Conservation (phyloP, 345 rosid genomes). For the Angophora floribunda region DNA sequence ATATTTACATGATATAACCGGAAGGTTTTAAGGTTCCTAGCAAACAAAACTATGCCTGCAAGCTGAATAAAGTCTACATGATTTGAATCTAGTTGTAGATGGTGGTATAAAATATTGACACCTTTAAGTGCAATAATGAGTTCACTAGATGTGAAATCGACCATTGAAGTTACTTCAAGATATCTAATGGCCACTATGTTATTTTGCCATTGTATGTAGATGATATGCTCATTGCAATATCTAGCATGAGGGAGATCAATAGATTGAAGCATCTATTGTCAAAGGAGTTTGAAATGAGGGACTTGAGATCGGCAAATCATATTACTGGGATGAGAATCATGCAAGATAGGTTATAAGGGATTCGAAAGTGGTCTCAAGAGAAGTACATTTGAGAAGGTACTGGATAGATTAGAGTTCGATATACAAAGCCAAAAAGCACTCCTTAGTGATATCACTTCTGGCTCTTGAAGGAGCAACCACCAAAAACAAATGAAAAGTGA, state of each 20-base stretch:
- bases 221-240: background rate
- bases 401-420: background rate
- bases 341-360: background rate
- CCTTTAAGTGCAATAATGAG: background rate
- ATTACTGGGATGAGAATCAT: background rate
- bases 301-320: background rate
- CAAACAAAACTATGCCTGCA: background rate
- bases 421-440: background rate
- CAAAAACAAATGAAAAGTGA: background rate
- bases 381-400: background rate
- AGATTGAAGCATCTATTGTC: background rate
- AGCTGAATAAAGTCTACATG: background rate
- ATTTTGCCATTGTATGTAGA: background rate
- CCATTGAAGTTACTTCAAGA: background rate
- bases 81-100: background rate
- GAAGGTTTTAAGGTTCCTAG: accelerated
- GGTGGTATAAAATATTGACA: background rate
- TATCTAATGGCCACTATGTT: background rate
- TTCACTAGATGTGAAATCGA: background rate
- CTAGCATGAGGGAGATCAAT: background rate
- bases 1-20: background rate
- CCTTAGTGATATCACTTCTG: background rate
- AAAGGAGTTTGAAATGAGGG: background rate
- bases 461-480: background rate
- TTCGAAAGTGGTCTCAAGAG: background rate